A percentile compares a stretch with the other conserved stretches of the same genome.
phyloP scores from a whole-genome alignment of 805 yeast species.

The Candida hispaniensis region DNA sequence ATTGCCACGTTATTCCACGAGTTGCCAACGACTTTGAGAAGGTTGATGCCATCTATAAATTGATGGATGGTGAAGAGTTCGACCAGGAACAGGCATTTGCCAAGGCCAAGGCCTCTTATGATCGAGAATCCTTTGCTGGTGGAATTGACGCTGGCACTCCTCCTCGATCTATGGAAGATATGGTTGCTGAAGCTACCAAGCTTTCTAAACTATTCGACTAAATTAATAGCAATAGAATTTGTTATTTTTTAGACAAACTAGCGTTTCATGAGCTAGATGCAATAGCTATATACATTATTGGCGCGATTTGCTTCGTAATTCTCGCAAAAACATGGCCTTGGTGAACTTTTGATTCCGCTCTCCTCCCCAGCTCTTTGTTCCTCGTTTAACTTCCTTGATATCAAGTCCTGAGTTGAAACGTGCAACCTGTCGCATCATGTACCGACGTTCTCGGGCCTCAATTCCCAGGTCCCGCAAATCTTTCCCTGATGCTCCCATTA shows the following conservation, averaged over 20 bases:
- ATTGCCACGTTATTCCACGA: slow-evolving; percentile 88
- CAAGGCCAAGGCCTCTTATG: slow-evolving; percentile 20
- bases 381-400: slow-evolving; percentile 46
- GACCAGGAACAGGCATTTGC: slow-evolving; percentile 34
- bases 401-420: slow-evolving; percentile 48
- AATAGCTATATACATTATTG: too few species aligned
- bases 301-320: too few species aligned
- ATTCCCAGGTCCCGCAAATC: slow-evolving; percentile 67
- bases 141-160: slow-evolving; percentile 29
- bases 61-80: slow-evolving; percentile 47
- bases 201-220: slow-evolving; percentile 29
- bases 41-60: slow-evolving; percentile 66
- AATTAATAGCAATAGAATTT: too few species aligned
- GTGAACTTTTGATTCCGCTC: slow-evolving; percentile 67
- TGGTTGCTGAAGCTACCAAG: slow-evolving; percentile 61
- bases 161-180: slow-evolving; percentile 49
- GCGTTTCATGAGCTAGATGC: too few species aligned
- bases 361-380: slow-evolving; percentile 78
- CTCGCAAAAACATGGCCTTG: slow-evolving; percentile 42
- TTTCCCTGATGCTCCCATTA: slow-evolving; percentile 46
- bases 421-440: slow-evolving; percentile 60
- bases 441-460: slow-evolving; percentile 55
- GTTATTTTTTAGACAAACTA: too few species aligned
- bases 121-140: slow-evolving; percentile 12
- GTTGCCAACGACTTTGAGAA: slow-evolving; percentile 42